Evolutionary conservation across 2,329 filamentous ascomycete genomes (phyloP), one percentile per base, ranked within the genome.

Genomic region (Stachybotrys chlorohalonatus): DNA sequence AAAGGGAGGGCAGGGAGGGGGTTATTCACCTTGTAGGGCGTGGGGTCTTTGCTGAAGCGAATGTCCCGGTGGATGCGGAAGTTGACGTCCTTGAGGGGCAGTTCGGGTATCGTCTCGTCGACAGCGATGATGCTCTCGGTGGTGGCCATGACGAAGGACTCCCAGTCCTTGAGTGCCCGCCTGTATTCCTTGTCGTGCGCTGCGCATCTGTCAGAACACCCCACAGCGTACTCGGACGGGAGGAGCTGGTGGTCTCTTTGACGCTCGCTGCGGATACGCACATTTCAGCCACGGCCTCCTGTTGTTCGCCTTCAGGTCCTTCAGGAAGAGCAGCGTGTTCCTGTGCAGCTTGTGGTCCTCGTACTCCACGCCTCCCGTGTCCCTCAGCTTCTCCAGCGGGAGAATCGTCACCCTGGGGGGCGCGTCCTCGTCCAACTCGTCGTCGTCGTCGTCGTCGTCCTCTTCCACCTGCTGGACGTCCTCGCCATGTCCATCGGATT

Each of bases 11-110:
- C n/a, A 55, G 54, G 52, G 51, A 48, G 51, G 47, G 55, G 17
- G 31, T 11, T 6, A 11, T 17, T 8, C 72, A 88, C 88, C 79
- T 95, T 95, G 75, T 95, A 96, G 0, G 92, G 91, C 2, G 90
- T 94, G 17, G 82, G 87, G 64, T 95, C 86, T 61, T 89, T 87
- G 64, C 81, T 88, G 72, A 95, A 96, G 54, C 91, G 83, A 48
- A 94, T 80, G 63, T 96, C 91, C 62, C 91, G 80, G 70, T 95
- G 90, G 56, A 96, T 94, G 57, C 91, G 85, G 68, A 93, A 95
- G 51, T 90, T 84, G 61, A 95, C 75, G 66, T 96, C 91, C 69
- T 95, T 94, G 53, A 86, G 76, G 1, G 92, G 92, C 24, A 96
- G 74, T 62, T 96, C 90, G 1, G 92, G 92, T 47, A 96, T 83